Evolutionary conservation across 257 asterid species (phyloP).

Genomic region (Fraxinus anomala): DNA sequence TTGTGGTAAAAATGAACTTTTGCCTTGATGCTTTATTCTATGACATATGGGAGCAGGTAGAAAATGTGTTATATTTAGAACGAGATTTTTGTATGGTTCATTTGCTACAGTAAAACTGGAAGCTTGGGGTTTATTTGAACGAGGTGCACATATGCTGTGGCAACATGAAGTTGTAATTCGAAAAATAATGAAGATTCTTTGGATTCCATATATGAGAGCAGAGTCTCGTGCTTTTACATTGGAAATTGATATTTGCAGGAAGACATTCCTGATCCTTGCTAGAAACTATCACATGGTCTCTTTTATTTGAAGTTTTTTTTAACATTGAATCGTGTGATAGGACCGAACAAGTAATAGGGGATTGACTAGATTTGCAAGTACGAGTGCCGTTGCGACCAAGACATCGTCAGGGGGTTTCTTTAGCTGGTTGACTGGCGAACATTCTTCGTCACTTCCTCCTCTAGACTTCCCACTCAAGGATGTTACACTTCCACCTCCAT

Average conservation of each 20-base stretch:
- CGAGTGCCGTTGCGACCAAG: conserved; percentile 60
- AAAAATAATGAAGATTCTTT: not conserved
- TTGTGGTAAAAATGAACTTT: conserved; percentile 5
- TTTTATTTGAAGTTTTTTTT: not conserved
- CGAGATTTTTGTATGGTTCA: not conserved
- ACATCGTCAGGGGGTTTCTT: conserved; percentile 67
- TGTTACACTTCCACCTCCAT: conserved; percentile 62
- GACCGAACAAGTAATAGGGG: conserved; percentile 46
- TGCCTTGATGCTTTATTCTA: not conserved
- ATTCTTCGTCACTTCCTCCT: conserved; percentile 64
- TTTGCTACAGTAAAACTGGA: not conserved
- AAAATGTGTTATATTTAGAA: conserved; percentile 1
- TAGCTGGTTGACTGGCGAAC: conserved; percentile 67
- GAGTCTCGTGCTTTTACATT: not conserved
- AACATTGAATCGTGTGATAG: conserved; percentile 35
- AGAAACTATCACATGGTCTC: not conserved
- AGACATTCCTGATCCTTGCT: not conserved
- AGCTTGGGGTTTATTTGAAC: not conserved
- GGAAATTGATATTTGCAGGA: not conserved
- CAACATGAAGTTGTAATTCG: not conserved
- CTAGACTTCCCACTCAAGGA: conserved; percentile 73
- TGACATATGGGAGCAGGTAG: conserved; percentile 8
- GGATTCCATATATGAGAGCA: not conserved
- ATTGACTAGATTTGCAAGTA: conserved; percentile 65
- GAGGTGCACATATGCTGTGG: not conserved